A percentile compares a stretch with the other conserved stretches of the same genome.
These are phyloP conservation scores for Peniophora sp. DNA, from an alignment of 1,284 basidiomycete genomes.

Conservation along the genomic window DNA sequence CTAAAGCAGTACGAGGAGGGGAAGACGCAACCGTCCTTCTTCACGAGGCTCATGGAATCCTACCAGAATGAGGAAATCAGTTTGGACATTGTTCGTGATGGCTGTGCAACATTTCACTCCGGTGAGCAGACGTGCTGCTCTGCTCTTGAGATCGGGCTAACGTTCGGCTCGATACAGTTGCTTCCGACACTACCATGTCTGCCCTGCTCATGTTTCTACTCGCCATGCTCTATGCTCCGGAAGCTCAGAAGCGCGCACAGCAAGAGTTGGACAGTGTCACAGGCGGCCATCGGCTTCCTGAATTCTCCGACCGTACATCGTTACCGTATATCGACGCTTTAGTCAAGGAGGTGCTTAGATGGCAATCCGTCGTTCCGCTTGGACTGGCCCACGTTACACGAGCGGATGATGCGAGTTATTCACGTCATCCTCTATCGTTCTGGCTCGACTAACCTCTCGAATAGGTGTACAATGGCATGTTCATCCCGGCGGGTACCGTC, in stretches of 20 bases:
- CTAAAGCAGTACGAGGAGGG: background rate
- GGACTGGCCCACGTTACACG: slow-evolving; percentile 12
- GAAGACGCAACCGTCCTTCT: background rate
- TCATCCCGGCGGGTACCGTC: slow-evolving; percentile 9
- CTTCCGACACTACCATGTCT: background rate
- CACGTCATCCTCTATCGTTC: background rate
- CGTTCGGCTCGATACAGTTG: background rate
- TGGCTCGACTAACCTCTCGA: background rate
- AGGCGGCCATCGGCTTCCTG: slow-evolving; percentile 17
- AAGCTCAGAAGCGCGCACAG: slow-evolving; percentile 17
- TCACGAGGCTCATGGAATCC: background rate
- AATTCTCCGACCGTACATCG: slow-evolving; percentile 16
- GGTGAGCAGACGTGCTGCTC: too few relatives aligned
- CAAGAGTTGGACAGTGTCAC: slow-evolving; percentile 20
- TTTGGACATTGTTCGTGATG: too few relatives aligned
- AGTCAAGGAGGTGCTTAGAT: slow-evolving; percentile 20
- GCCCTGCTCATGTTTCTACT: slow-evolving; percentile 11
- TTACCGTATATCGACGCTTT: slow-evolving; percentile 19
- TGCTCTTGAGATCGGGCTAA: too few relatives aligned
- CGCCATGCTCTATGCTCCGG: slow-evolving; percentile 18
- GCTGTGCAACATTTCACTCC: background rate
- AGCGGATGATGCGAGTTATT: slow-evolving; percentile 8
- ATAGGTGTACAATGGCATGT: slow-evolving; percentile 8
- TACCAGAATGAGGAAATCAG: slow-evolving; percentile 1
- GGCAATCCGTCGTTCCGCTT: slow-evolving; percentile 13